These are phyloP conservation scores for Aspergillus ustus DNA, from an alignment of 2,329 filamentous ascomycete genomes.

Conservation along the genomic window DNA sequence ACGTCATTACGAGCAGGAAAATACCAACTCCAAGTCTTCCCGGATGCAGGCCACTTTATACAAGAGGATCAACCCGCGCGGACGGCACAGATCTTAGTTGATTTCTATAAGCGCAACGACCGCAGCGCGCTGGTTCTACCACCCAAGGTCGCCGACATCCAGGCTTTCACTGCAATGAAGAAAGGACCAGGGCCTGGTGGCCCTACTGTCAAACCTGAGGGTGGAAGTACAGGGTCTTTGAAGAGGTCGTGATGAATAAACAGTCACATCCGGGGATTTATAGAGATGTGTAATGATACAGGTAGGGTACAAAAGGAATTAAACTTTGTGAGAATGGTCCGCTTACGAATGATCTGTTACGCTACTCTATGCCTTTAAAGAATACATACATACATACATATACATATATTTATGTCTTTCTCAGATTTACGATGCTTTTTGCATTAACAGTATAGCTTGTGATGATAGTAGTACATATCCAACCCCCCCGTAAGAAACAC, in stretches of 20 bases:
- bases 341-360: neutral
- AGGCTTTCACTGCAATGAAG: constrained; percentile 48
- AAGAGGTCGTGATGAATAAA: constrained; percentile 11
- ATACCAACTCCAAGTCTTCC: constrained; percentile 93
- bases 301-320: neutral
- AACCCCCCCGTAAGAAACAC: constrained; percentile 16
- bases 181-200: constrained; percentile 32
- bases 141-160: constrained; percentile 82
- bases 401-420: neutral
- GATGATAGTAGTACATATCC: constrained; percentile 14
- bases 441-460: neutral
- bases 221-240: constrained; percentile 4
- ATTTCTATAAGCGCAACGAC: constrained; percentile 93
- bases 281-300: neutral
- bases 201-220: neutral
- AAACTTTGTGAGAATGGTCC: neutral
- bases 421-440: neutral
- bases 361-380: neutral
- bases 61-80: constrained; percentile 94
- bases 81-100: constrained; percentile 80
- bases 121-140: constrained; percentile 81
- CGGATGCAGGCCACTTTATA: constrained; percentile 93
- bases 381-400: neutral
- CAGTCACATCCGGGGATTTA: neutral
- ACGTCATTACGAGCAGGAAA: constrained; percentile 60